Conservation (phyloP, 768 basidiomycete species). For the Albatrellus ellisii region DNA sequence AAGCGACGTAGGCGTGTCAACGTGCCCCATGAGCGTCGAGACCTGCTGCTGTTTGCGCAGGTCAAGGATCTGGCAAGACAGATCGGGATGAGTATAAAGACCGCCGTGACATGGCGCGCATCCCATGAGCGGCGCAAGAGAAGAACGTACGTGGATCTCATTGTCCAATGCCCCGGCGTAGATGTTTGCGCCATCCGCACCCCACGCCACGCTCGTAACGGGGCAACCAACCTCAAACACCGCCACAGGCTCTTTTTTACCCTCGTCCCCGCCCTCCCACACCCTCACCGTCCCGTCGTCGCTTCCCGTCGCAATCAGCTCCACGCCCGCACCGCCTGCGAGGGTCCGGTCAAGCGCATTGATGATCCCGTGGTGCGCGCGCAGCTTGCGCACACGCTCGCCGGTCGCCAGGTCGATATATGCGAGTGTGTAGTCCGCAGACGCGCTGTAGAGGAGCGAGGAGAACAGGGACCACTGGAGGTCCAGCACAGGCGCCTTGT, state of each 20-base stretch:
- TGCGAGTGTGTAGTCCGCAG: constrained; percentile 77
- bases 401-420: constrained; percentile 78
- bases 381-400: constrained; percentile 64
- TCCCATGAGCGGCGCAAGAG: too few species aligned
- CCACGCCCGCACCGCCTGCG: constrained; percentile 71
- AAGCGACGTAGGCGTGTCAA: constrained; percentile 90
- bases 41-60: constrained; percentile 74
- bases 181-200: constrained; percentile 76
- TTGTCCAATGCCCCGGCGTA: constrained; percentile 95
- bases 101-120: constrained; percentile 1
- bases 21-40: constrained; percentile 72
- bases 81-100: constrained; percentile 5
- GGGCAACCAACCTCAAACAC: constrained; percentile 82
- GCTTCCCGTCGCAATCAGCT: constrained; percentile 76
- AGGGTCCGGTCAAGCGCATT: constrained; percentile 82
- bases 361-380: constrained; percentile 85
- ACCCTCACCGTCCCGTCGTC: constrained; percentile 89
- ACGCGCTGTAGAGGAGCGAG: constrained; percentile 65
- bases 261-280: constrained; percentile 82
- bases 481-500: constrained; percentile 89
- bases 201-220: constrained; percentile 87
- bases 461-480: constrained; percentile 79
- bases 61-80: constrained; percentile 63
- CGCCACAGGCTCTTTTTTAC: constrained; percentile 56
- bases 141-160: constrained; percentile 72